phyloP scores from a whole-genome alignment of 805 yeast genomes.

The Ogataea minuta region DNA sequence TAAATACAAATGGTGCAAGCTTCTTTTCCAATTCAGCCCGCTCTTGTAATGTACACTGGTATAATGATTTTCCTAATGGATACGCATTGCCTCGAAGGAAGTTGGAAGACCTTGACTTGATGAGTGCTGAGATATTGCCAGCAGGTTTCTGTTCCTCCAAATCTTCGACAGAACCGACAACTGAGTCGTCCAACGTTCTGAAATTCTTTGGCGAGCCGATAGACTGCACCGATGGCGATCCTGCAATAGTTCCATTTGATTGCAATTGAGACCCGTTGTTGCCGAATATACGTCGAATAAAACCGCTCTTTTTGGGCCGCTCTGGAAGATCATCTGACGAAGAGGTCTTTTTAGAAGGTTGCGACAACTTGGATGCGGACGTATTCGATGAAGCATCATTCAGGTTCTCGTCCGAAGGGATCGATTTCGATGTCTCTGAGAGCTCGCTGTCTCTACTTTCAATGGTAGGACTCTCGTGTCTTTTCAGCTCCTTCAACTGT shows the following conservation, averaged over 20 bases:
- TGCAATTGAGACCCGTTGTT: conserved; percentile 8
- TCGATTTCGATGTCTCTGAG: conserved; percentile 10
- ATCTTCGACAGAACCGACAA: conserved; percentile 8
- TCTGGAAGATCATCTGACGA: conserved; percentile 19
- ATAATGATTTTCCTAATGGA: conserved; percentile 22
- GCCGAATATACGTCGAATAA: conserved; percentile 34
- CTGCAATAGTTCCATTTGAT: conserved; percentile 4
- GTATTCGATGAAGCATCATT: conserved; percentile 4
- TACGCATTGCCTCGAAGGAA: conserved; percentile 34
- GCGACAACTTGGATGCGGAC: neutral
- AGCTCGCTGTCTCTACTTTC: conserved; percentile 11
- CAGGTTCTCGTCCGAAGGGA: conserved; percentile 11
- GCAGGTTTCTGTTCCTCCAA: conserved; percentile 14
- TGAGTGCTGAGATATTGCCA: conserved; percentile 24
- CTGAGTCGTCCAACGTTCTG: conserved; percentile 28
- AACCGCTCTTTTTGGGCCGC: conserved; percentile 25
- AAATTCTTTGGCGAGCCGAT: conserved; percentile 35
- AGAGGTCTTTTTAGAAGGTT: conserved; percentile 4
- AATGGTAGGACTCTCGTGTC: conserved; percentile 9
- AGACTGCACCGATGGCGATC: conserved; percentile 22
- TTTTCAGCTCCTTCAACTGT: conserved; percentile 17
- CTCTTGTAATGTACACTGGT: conserved; percentile 57
- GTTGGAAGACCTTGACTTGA: conserved; percentile 49
- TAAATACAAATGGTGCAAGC: conserved; percentile 66
- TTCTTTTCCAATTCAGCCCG: conserved; percentile 62